These are phyloP conservation scores for Lactarius sanguifluus DNA, from an alignment of 768 basidiomycete species.

Conservation along the genomic window DNA sequence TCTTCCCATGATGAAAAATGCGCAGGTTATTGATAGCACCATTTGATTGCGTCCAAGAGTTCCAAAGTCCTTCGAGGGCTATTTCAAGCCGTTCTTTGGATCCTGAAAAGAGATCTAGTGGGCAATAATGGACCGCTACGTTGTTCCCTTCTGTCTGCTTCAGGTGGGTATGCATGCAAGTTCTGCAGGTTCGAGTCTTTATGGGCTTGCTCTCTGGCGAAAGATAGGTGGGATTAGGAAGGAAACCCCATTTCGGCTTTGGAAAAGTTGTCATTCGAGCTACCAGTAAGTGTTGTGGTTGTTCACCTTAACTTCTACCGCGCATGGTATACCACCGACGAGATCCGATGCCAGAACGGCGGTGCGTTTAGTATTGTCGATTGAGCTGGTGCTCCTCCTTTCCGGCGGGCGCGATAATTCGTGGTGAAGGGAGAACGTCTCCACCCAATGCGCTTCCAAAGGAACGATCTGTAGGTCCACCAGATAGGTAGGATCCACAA, in stretches of 20 bases:
- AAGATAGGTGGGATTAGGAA: constrained; percentile 64
- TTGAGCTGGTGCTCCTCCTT: constrained; percentile 53
- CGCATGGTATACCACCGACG: constrained; percentile 60
- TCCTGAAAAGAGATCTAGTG: constrained; percentile 85
- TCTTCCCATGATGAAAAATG: constrained; percentile 68
- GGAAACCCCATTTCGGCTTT: constrained; percentile 97
- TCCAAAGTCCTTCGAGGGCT: constrained; percentile 72
- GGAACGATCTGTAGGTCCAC: constrained; percentile 54
- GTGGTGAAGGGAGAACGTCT: constrained; percentile 46
- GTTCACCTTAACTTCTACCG: constrained; percentile 89
- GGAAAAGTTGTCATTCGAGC: background rate
- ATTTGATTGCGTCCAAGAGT: constrained; percentile 62
- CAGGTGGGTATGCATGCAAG: constrained; percentile 82
- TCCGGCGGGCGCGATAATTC: constrained; percentile 54
- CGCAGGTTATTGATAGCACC: constrained; percentile 80
- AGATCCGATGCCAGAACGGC: constrained; percentile 82
- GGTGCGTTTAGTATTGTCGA: constrained; percentile 55
- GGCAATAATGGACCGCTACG: constrained; percentile 64
- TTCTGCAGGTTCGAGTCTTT: constrained; percentile 80
- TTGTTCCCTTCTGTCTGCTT: constrained; percentile 43
- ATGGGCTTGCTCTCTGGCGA: constrained; percentile 53
- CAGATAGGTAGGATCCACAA: constrained; percentile 63
- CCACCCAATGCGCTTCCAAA: constrained; percentile 57
- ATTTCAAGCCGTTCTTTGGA: constrained; percentile 56
- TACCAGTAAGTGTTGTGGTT: constrained; percentile 5